These are phyloP conservation scores for Xylariaceae sp. DNA, from an alignment of 2,329 filamentous ascomycete species.

Conservation along the genomic window DNA sequence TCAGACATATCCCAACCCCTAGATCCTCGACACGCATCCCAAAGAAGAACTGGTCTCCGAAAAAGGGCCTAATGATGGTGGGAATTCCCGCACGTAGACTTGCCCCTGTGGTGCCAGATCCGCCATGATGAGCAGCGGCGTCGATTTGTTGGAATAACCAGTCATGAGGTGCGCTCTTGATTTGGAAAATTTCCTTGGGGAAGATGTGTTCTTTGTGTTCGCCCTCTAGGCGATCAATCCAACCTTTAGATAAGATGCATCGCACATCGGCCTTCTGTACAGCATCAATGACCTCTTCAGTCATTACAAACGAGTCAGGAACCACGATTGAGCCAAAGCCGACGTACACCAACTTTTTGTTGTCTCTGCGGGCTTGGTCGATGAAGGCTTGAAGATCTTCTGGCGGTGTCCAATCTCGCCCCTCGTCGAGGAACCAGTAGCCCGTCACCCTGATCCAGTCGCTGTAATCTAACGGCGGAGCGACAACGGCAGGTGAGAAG, in stretches of 20 bases:
- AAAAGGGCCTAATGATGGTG: constrained; percentile 94
- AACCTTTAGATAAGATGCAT: constrained; percentile 93
- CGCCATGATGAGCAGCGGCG: constrained; percentile 90
- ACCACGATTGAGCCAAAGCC: constrained; percentile 97
- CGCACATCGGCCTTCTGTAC: constrained; percentile 88
- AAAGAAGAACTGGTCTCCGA: constrained; percentile 97
- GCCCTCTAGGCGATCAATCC: constrained; percentile 70
- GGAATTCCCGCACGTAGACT: constrained; percentile 87
- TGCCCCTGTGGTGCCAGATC: constrained; percentile 90
- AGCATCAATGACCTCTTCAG: constrained; percentile 86
- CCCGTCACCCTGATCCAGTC: constrained; percentile 98
- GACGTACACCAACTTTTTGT: constrained; percentile 92
- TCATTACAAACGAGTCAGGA: constrained; percentile 81
- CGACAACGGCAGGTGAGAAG: constrained; percentile 91
- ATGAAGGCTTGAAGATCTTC: constrained; percentile 78
- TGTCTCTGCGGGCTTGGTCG: constrained; percentile 70
- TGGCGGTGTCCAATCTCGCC: constrained; percentile 64
- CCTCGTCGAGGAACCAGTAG: constrained; percentile 95
- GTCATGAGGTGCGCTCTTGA: constrained; percentile 89
- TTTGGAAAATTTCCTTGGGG: constrained; percentile 78
- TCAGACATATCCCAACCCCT: constrained; percentile 84
- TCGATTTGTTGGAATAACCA: constrained; percentile 96
- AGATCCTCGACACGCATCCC: constrained; percentile 85
- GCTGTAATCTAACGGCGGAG: constrained; percentile 88
- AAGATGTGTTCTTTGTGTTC: constrained; percentile 62